These are phyloP conservation scores for Debaryomycetaceae sp. DNA, from an alignment of 1,139 yeast genomes.

Conservation along the genomic window DNA sequence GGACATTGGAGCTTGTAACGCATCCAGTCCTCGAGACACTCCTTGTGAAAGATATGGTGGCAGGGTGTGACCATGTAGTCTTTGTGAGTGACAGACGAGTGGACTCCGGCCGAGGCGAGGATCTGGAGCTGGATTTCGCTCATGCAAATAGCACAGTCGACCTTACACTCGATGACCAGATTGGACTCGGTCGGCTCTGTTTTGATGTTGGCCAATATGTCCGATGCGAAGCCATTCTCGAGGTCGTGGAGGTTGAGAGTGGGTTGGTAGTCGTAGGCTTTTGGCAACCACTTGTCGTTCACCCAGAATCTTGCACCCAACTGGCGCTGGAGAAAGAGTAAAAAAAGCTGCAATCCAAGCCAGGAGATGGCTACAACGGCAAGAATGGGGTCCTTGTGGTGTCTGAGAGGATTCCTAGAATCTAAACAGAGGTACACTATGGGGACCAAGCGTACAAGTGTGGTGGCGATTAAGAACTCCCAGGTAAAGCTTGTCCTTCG, in stretches of 20 bases:
- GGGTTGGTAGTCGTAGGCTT: slow-evolving; percentile 81
- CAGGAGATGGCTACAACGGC: slow-evolving; percentile 46
- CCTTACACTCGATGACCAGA: slow-evolving; percentile 24
- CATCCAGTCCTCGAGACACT: slow-evolving; percentile 92
- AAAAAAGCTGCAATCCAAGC: slow-evolving; percentile 52
- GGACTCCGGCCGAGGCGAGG: slow-evolving; percentile 15
- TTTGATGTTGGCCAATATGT: slow-evolving; percentile 25
- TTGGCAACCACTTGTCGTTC: slow-evolving; percentile 69
- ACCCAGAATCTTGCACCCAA: slow-evolving; percentile 84
- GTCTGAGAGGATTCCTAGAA: slow-evolving; percentile 43
- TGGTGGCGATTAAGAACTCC: slow-evolving; percentile 69
- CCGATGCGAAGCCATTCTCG: slow-evolving; percentile 53
- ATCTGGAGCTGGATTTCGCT: slow-evolving; percentile 64
- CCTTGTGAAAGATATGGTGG: slow-evolving; percentile 82
- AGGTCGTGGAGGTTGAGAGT: slow-evolving; percentile 56
- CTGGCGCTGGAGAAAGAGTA: slow-evolving; percentile 58
- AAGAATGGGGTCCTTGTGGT: slow-evolving; percentile 52
- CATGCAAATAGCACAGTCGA: slow-evolving; percentile 92
- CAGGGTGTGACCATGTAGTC: slow-evolving; percentile 90
- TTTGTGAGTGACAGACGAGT: slow-evolving; percentile 11
- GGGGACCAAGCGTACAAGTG: slow-evolving; percentile 62
- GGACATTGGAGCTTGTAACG: slow-evolving; percentile 90
- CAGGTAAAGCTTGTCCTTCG: slow-evolving; percentile 63
- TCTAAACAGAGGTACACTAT: slow-evolving; percentile 56
- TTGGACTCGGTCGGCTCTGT: slow-evolving; percentile 17